Evolutionary conservation across 139 green algal species (phyloP).

Genomic region (Chlorella vulgaris): DNA sequence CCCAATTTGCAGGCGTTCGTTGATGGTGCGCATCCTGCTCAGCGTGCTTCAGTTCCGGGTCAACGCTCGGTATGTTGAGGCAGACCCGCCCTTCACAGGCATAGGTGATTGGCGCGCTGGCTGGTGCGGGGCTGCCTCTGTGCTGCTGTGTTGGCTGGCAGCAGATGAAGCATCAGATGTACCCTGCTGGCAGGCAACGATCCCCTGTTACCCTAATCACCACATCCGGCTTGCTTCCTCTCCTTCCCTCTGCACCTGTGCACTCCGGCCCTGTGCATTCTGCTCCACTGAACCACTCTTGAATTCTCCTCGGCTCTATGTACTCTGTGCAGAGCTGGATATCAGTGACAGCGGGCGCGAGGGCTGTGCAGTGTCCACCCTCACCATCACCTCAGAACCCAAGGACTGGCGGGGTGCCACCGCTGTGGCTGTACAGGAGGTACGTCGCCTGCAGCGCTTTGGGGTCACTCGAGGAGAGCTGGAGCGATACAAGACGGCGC

Average conservation of each 20-base stretch:
- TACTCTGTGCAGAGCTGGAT: constrained; percentile 17
- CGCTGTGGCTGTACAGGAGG: constrained; percentile 80
- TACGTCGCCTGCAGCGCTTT: constrained; percentile 85
- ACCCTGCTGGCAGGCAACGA: no score
- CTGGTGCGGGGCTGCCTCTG: background rate
- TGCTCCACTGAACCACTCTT: background rate
- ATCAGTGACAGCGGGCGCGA: constrained; percentile 65
- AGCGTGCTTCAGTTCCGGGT: constrained; percentile 93
- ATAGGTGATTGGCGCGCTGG: constrained; percentile 62
- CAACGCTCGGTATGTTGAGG: constrained; percentile 69
- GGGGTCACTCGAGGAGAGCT: constrained; percentile 92
- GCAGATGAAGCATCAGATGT: no score
- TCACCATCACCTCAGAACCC: constrained; percentile 93
- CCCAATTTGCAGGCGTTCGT: constrained; percentile 46
- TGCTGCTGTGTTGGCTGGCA: no score
- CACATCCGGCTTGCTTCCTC: no score
- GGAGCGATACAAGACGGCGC: constrained; percentile 83
- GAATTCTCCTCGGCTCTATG: background rate
- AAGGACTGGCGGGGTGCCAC: constrained; percentile 83
- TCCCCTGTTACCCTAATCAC: no score
- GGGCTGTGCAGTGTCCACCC: constrained; percentile 92
- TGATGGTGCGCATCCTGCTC: constrained; percentile 92
- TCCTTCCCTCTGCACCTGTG: no score
- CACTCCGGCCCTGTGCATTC: no score
- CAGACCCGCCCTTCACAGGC: constrained; percentile 79